Conservation (phyloP, 148 eudicot genomes). For the Chenopodium album region DNA sequence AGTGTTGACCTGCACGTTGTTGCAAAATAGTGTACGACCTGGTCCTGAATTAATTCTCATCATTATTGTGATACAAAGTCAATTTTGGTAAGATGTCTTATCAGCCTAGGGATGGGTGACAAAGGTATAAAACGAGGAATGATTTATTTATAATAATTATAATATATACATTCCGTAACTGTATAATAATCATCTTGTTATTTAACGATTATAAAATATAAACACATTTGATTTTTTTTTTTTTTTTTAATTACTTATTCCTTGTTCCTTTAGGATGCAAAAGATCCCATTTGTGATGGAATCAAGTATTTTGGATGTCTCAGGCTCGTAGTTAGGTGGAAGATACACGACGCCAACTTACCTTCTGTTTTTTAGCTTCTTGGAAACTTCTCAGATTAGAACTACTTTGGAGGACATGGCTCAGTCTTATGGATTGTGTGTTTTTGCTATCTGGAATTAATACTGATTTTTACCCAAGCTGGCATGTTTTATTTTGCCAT, state of each 20-base stretch:
- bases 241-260: neutral
- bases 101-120: neutral
- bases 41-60: conserved; percentile 8
- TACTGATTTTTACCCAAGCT: neutral
- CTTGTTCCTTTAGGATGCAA: conserved; percentile 13
- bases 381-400: neutral
- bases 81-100: conserved; percentile 10
- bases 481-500: neutral
- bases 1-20: conserved; percentile 37
- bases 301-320: conserved; percentile 22
- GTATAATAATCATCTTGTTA: neutral
- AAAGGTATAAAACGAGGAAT: neutral
- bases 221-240: neutral
- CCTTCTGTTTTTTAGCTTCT: neutral
- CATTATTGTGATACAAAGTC: conserved; percentile 7
- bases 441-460: neutral
- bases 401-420: neutral
- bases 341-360: conserved; percentile 6
- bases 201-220: no score
- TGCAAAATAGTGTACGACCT: conserved; percentile 10
- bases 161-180: no score
- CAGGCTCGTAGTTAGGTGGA: conserved; percentile 16
- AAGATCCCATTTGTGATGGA: conserved; percentile 2
- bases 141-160: neutral
- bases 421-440: neutral